Evolutionary conservation across 176 grass and related monocot species (phyloP).

Genomic region (Chloris gayana): DNA sequence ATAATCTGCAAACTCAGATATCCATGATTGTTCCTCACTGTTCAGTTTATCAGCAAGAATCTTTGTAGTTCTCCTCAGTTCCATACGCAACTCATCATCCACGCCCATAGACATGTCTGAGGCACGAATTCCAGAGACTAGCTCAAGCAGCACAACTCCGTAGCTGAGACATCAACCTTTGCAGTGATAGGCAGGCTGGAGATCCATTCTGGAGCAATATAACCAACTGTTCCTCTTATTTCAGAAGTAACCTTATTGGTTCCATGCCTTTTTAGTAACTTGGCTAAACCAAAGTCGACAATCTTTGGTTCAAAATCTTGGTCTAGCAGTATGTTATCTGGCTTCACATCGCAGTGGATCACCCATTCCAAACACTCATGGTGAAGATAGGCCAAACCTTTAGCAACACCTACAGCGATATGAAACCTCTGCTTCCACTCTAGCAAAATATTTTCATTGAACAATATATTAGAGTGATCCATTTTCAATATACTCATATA

Average conservation of each 20-base stretch:
- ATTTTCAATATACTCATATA: conserved; percentile 46
- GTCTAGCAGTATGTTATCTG: conserved; percentile 32
- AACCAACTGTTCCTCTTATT: background rate
- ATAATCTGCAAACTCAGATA: background rate
- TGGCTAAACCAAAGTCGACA: background rate
- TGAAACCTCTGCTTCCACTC: conserved; percentile 42
- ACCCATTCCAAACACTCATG: conserved; percentile 53
- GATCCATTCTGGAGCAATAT: conserved; percentile 23
- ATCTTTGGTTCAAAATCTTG: conserved; percentile 4
- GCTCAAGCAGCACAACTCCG: conserved; percentile 29
- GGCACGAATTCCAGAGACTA: background rate
- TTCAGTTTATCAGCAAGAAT: background rate
- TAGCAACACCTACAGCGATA: conserved; percentile 28
- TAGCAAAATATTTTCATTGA: conserved; percentile 17
- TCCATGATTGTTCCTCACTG: background rate
- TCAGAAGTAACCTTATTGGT: background rate
- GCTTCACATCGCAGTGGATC: conserved; percentile 55
- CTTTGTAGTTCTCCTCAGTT: background rate
- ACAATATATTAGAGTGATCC: conserved; percentile 44
- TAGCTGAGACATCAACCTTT: conserved; percentile 16
- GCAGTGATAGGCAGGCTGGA: background rate
- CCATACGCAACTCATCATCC: background rate
- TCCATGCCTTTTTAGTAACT: background rate
- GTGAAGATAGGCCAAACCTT: conserved; percentile 50
- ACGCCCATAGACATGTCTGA: background rate